phyloP scores from a whole-genome alignment of 78 protist genomes.

The Emiliania huxleyi region DNA sequence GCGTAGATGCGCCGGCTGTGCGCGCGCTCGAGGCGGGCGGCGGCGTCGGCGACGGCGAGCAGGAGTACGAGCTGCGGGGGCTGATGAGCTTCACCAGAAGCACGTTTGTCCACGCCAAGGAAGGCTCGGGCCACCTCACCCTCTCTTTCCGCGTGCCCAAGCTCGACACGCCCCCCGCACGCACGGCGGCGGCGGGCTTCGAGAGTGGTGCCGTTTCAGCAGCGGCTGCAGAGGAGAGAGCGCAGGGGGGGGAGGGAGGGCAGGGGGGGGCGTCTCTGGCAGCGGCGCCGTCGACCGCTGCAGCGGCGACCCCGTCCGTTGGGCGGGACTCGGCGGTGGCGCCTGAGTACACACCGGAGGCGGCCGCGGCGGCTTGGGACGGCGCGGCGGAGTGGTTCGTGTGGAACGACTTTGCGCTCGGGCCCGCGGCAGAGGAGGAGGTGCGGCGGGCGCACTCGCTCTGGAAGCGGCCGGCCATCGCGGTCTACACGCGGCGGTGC shows the following conservation, averaged over 20 bases:
- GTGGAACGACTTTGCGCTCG: not conserved
- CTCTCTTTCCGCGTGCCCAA: not conserved
- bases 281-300: too few relatives aligned
- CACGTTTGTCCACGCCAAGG: not conserved
- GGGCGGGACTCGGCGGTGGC: not conserved
- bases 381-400: not conserved
- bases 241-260: too few relatives aligned
- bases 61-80: not conserved
- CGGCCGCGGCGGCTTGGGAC: not conserved
- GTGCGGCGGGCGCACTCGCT: not conserved
- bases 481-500: not conserved
- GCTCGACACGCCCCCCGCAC: too few relatives aligned
- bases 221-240: too few relatives aligned
- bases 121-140: not conserved
- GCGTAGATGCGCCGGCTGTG: too few relatives aligned
- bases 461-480: slow-evolving; percentile 3
- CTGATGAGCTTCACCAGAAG: not conserved
- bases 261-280: too few relatives aligned
- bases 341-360: not conserved
- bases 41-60: not conserved
- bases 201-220: too few relatives aligned
- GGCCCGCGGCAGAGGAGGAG: not conserved
- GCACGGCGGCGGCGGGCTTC: too few relatives aligned
- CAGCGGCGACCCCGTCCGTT: too few relatives aligned
- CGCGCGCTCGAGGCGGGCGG: too few relatives aligned